Base-by-base conservation (phyloP, 2,329 filamentous ascomycete genomes). In the Cadophora gregata region DNA sequence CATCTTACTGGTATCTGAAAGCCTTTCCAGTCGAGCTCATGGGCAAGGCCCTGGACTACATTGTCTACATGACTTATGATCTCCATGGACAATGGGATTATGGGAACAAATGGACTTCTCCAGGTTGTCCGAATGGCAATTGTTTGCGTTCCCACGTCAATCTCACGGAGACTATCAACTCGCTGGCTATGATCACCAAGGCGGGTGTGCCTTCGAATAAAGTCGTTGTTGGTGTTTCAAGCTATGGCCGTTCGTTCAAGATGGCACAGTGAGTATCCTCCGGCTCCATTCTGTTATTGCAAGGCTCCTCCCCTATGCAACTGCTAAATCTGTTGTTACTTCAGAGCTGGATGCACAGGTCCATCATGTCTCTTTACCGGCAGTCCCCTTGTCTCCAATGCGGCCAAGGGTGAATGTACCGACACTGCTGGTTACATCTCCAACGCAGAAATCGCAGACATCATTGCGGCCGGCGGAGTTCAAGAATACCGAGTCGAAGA, bases 71-170 rank as follows among this genome's bases (percentile, higher is more conserved):
- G 70, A 72, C 70, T 1, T 72, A 72, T 48, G 69, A 77, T 73
- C 36, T 81, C 53, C 78, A 81, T 64, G 79, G 79, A 3, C 78
- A 81, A 62, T 81, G 79, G 79, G 79, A 80, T 64, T 74, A 73
- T 27, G 65, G 63, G 5, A 82, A 80, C 65, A 58, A 69, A 1
- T 76, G 63, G 48, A 56, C 76, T 0, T 63, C 62, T 8, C 33
- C 67, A 2, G 78, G 77, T 8, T 81, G 80, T 62, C 25, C 59
- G 1, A 60, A 45, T 14, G 75, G 77, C 1, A 75, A 73, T 66
- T 79, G 77, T 45, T 69, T 79, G 1, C 71, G 80, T 1, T 75
- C 70, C 2, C 77, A 80, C 51, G 72, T 80, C 25, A 81, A 81
- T 68, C 33, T 73, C 29, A 81, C 80, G 0, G 78, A 80, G 63